Conservation (phyloP, 495 filamentous ascomycete genomes). For the Penicillium flavigenum region DNA sequence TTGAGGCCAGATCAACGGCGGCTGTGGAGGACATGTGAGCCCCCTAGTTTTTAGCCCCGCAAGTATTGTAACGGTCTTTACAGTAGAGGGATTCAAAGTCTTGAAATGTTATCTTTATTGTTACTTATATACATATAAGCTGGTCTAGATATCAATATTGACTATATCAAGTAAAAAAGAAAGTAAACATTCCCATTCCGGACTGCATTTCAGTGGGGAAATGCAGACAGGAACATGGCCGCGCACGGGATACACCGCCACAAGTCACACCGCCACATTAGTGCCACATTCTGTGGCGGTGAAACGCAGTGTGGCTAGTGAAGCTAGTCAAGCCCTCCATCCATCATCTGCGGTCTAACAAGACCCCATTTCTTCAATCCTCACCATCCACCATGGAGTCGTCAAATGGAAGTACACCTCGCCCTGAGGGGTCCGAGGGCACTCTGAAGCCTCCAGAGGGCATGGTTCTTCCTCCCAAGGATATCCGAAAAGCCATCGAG, state of each 20-base stretch:
- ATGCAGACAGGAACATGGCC: constrained; percentile 6
- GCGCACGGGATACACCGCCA: constrained; percentile 8
- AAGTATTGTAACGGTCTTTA: constrained; percentile 7
- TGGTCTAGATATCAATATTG: neutral
- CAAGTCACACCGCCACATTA: neutral
- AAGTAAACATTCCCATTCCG: constrained; percentile 10
- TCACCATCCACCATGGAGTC: constrained; percentile 44
- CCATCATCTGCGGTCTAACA: neutral
- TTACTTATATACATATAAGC: neutral
- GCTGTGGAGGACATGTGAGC: constrained; percentile 23
- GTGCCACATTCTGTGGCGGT: neutral
- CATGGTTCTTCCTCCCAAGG: constrained; percentile 79
- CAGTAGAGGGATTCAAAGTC: neutral
- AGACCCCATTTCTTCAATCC: constrained; percentile 11
- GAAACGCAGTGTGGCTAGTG: constrained; percentile 1
- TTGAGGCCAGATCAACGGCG: constrained; percentile 40
- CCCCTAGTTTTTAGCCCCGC: constrained; percentile 20
- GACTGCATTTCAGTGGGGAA: constrained; percentile 5
- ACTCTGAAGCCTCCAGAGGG: constrained; percentile 74
- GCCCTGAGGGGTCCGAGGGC: constrained; percentile 44
- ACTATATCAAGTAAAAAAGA: neutral
- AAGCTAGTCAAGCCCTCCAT: constrained; percentile 4
- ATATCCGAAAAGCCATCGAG: constrained; percentile 81
- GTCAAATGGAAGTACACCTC: constrained; percentile 56
- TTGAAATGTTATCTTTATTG: neutral